A percentile compares a stretch with the other conserved stretches of the same genome.
phyloP scores from a whole-genome alignment of 2,329 filamentous ascomycete species.

The Pseudogymnoascus destructans region DNA sequence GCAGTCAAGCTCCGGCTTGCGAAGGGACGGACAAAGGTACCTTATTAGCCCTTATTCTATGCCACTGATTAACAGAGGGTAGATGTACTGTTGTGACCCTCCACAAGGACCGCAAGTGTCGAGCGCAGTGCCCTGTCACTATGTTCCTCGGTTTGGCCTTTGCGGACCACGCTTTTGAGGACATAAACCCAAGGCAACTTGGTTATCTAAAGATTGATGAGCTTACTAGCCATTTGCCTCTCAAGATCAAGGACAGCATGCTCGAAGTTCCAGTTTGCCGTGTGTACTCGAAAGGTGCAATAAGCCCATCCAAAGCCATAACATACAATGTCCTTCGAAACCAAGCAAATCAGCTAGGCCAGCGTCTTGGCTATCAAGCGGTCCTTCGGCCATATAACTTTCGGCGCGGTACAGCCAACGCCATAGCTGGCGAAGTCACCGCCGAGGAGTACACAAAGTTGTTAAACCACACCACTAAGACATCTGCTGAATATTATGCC shows the following conservation, averaged over 20 bases:
- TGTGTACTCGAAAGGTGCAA: neutral
- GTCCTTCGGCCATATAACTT: conserved; percentile 1
- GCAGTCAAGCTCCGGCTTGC: neutral
- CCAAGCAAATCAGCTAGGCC: neutral
- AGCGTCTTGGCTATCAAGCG: neutral
- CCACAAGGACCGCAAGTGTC: neutral
- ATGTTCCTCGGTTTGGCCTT: neutral
- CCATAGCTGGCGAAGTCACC: neutral
- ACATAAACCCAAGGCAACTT: neutral
- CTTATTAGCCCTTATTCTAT: neutral
- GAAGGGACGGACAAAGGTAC: neutral
- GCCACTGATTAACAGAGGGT: neutral
- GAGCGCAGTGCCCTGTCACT: neutral
- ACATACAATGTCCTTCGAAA: neutral
- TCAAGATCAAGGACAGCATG: neutral
- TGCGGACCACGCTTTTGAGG: neutral
- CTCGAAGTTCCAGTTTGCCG: neutral
- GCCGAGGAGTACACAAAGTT: neutral
- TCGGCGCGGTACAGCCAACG: neutral
- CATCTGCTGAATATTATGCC: neutral
- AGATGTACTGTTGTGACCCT: neutral
- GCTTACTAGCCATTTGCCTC: neutral
- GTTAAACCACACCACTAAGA: neutral
- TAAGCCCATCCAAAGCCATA: neutral
- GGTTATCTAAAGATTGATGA: neutral